Evolutionary conservation across 2,329 filamentous ascomycete species (phyloP).

Genomic region (Incumbomyces lentus): DNA sequence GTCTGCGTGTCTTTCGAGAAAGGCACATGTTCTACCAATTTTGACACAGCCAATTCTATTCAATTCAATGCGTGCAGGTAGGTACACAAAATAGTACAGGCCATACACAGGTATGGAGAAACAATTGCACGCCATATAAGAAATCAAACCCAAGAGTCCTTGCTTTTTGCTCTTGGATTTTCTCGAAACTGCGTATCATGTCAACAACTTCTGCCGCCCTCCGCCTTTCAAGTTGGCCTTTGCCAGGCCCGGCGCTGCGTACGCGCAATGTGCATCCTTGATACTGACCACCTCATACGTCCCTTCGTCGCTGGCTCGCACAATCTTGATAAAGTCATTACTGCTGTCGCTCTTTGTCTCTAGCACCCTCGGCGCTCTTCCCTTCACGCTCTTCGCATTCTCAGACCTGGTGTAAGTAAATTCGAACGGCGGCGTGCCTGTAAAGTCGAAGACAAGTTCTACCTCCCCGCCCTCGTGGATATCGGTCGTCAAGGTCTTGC

Average conservation of each 20-base stretch:
- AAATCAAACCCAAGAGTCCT: no score
- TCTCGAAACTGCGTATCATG: neutral
- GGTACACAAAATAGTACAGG: no score
- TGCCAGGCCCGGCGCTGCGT: constrained; percentile 58
- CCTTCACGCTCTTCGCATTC: constrained; percentile 62
- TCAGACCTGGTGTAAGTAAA: constrained; percentile 83
- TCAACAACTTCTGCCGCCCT: constrained; percentile 4
- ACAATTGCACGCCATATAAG: no score
- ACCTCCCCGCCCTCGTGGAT: constrained; percentile 95
- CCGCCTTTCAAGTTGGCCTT: constrained; percentile 1
- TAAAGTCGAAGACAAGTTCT: constrained; percentile 89
- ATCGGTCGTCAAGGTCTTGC: constrained; percentile 68
- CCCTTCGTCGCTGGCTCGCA: constrained; percentile 83
- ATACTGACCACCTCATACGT: constrained; percentile 96
- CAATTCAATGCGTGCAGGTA: no score
- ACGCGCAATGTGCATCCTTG: constrained; percentile 85
- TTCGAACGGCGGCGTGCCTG: constrained; percentile 90
- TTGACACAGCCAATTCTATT: no score
- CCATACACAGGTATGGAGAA: no score
- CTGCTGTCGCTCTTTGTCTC: constrained; percentile 86
- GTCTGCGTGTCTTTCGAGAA: no score
- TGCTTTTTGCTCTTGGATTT: neutral
- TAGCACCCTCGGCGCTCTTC: constrained; percentile 54
- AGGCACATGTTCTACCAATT: no score
- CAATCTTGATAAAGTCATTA: constrained; percentile 67